Percentiles rank a stretch among this genome's conserved stretches.
These are phyloP conservation scores for Acanthamoeba polyphaga DNA, from an alignment of 208 protist genomes.

Conservation along the genomic window DNA sequence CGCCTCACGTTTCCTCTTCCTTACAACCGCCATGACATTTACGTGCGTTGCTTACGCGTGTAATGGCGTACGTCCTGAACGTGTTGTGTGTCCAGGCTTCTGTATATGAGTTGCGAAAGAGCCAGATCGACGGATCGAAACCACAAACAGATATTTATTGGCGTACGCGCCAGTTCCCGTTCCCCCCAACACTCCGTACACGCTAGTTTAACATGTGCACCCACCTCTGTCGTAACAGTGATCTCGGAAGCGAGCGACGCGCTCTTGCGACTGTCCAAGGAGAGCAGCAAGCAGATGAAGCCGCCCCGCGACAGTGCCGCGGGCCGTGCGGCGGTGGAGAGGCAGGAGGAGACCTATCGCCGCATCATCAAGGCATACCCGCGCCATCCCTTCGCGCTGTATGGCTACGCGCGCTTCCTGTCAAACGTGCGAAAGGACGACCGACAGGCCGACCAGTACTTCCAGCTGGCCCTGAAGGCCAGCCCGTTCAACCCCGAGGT, in stretches of 20 bases:
- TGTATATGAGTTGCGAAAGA: constrained; percentile 25
- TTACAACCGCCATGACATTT: background rate
- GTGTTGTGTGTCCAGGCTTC: background rate
- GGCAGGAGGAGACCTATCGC: constrained; percentile 26
- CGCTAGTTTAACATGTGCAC: background rate
- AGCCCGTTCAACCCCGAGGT: constrained; percentile 24
- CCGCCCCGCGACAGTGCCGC: background rate
- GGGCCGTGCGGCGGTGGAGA: background rate
- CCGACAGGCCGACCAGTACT: constrained; percentile 22
- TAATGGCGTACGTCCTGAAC: background rate
- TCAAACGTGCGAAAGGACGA: constrained; percentile 16
- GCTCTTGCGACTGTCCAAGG: background rate
- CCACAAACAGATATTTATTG: constrained; percentile 38
- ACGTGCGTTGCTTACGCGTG: background rate
- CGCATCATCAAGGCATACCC: background rate
- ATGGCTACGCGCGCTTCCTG: constrained; percentile 48
- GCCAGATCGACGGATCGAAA: background rate
- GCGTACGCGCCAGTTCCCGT: background rate
- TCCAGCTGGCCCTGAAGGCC: constrained; percentile 26
- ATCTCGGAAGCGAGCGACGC: constrained; percentile 13
- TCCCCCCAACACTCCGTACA: background rate
- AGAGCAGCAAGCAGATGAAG: constrained; percentile 28
- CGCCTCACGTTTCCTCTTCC: background rate
- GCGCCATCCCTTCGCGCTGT: constrained; percentile 13
- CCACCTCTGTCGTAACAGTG: background rate